A percentile compares a stretch with the other conserved stretches of the same genome.
phyloP scores from a whole-genome alignment of 1,284 basidiomycete genomes.

The Wolfiporia cocos region DNA sequence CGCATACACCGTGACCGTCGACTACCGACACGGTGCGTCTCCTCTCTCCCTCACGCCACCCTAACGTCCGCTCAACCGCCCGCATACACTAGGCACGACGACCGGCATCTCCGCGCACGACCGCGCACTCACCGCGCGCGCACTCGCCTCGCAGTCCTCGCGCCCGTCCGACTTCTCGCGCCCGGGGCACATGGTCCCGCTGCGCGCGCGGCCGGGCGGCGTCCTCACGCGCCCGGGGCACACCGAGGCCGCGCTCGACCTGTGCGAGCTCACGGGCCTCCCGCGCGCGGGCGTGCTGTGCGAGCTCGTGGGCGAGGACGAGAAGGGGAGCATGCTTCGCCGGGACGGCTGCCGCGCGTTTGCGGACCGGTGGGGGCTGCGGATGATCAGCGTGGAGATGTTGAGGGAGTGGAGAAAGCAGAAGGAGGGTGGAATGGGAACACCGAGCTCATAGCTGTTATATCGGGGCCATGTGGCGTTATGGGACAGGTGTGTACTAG shows the following conservation, averaged over 20 bases:
- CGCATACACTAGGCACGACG: conserved; percentile 66
- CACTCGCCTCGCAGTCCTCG: conserved; percentile 62
- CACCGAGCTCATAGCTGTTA: no score
- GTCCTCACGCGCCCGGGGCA: conserved; percentile 85
- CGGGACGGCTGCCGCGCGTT: conserved; percentile 91
- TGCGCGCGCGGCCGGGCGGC: conserved; percentile 85
- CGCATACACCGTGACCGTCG: conserved; percentile 96
- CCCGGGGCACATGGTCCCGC: conserved; percentile 93
- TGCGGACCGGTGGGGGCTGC: conserved; percentile 87
- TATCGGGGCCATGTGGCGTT: no score
- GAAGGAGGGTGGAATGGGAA: not conserved
- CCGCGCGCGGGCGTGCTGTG: conserved; percentile 86
- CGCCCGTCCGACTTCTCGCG: conserved; percentile 78
- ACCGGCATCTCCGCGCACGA: conserved; percentile 98
- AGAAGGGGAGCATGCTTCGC: conserved; percentile 92
- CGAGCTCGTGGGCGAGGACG: conserved; percentile 92
- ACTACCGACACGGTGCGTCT: conserved; percentile 77
- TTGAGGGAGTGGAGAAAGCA: conserved; percentile 38
- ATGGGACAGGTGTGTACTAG: no score
- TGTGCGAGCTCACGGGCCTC: conserved; percentile 78
- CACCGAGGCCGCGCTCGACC: conserved; percentile 88
- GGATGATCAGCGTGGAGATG: conserved; percentile 93
- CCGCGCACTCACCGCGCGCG: conserved; percentile 81
- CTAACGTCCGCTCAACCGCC: not conserved
- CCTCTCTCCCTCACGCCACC: not conserved